A percentile compares a stretch with the other conserved stretches of the same genome.
These are phyloP conservation scores for Solanum hybrid DNA, from an alignment of 305 asterid genomes.

Conservation along the genomic window DNA sequence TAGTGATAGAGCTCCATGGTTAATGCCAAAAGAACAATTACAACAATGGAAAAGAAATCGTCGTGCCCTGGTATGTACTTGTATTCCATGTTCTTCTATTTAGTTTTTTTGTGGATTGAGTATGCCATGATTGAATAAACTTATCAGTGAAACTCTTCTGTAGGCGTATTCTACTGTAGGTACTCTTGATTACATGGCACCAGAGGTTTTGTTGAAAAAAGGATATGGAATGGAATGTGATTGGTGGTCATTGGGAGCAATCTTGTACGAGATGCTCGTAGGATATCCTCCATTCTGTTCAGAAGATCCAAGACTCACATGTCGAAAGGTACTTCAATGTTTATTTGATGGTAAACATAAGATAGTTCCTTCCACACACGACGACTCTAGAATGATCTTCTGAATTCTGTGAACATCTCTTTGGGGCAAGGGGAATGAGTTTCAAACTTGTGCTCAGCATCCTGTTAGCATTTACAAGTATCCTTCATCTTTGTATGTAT, in stretches of 20 bases:
- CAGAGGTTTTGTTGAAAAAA: constrained; percentile 81
- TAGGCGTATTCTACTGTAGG: constrained; percentile 98
- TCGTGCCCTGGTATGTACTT: constrained; percentile 69
- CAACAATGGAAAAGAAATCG: constrained; percentile 92
- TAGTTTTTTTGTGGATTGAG: neutral
- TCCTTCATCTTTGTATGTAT: constrained; percentile 1
- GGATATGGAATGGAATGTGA: constrained; percentile 99
- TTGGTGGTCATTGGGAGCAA: constrained; percentile 98
- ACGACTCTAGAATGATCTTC: neutral
- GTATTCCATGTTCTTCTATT: neutral
- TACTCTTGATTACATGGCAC: constrained; percentile 98
- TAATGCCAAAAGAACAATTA: constrained; percentile 89
- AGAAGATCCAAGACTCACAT: constrained; percentile 93
- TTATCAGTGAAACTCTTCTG: neutral
- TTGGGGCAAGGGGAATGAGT: neutral
- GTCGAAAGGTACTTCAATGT: constrained; percentile 68
- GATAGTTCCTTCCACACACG: neutral
- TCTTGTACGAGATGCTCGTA: constrained; percentile 82
- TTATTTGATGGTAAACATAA: neutral
- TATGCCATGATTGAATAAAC: neutral
- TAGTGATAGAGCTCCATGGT: constrained; percentile 56
- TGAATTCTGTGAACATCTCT: neutral
- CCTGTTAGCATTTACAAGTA: neutral
- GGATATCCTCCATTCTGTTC: constrained; percentile 98
- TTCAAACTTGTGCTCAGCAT: neutral